A percentile compares a stretch with the other conserved stretches of the same genome.
phyloP scores from a whole-genome alignment of 129 eudicot species.

The Heracleum sosnowskyi region DNA sequence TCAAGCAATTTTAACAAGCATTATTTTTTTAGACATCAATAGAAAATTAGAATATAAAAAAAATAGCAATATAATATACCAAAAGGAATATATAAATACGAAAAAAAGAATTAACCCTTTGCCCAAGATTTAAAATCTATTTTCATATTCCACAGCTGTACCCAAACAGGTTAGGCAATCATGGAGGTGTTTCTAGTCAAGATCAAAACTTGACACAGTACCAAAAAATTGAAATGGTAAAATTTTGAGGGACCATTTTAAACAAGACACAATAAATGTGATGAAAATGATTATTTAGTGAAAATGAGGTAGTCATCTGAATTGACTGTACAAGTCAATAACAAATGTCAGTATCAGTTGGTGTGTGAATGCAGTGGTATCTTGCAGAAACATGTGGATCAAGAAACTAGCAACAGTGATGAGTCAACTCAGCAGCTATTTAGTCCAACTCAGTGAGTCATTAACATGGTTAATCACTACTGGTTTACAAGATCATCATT shows the following conservation, averaged over 20 bases:
- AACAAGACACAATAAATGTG: background rate
- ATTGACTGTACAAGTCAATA: constrained; percentile 25
- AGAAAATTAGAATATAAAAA: too few species aligned
- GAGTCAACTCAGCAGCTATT: constrained; percentile 14
- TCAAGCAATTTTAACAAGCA: too few species aligned
- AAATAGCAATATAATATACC: too few species aligned
- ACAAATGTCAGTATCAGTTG: constrained; percentile 15
- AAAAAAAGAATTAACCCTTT: too few species aligned
- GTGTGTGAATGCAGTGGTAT: constrained; percentile 4
- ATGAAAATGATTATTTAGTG: constrained; percentile 20
- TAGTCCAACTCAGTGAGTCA: constrained; percentile 14
- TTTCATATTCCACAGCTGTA: background rate
- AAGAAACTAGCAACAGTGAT: background rate
- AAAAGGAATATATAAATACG: too few species aligned
- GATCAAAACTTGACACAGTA: background rate
- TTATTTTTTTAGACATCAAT: too few species aligned
- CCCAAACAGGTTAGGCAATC: background rate
- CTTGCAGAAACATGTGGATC: constrained; percentile 11
- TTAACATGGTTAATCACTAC: background rate
- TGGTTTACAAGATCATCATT: background rate
- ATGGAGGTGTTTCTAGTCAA: background rate
- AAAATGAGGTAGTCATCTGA: constrained; percentile 25
- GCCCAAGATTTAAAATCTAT: too few species aligned
- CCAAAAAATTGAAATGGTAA: background rate
- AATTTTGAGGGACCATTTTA: background rate